A percentile compares a stretch with the other conserved stretches of the same genome.
Conservation (phyloP, 164 flowering plant genomes). For the Hamamelis virginiana region DNA sequence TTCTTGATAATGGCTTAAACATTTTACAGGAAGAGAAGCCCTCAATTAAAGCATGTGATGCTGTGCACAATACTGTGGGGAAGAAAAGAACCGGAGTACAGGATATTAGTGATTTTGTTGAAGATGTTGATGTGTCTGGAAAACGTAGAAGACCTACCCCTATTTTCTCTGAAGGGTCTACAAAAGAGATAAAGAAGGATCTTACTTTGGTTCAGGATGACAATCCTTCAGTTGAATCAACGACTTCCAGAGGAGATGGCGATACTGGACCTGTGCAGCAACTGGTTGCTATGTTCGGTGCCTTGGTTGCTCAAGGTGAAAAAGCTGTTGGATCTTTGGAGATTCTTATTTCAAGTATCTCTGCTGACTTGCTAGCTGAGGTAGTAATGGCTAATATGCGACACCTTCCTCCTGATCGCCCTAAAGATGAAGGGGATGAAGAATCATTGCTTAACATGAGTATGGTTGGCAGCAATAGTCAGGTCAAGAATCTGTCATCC, state of each 20-base stretch:
- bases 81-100: constrained; percentile 58
- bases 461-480: constrained; percentile 35
- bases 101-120: constrained; percentile 32
- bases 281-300: constrained; percentile 93
- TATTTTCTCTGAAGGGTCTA: constrained; percentile 36
- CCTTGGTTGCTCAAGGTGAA: constrained; percentile 97
- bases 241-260: constrained; percentile 31
- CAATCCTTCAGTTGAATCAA: constrained; percentile 23
- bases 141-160: constrained; percentile 59
- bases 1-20: constrained; percentile 11
- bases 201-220: constrained; percentile 20
- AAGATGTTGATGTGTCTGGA: constrained; percentile 43
- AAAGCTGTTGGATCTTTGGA: constrained; percentile 70
- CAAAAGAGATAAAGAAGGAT: constrained; percentile 27
- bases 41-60: constrained; percentile 27
- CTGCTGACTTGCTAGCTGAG: constrained; percentile 92
- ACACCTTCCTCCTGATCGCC: constrained; percentile 56
- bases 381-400: constrained; percentile 89
- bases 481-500: constrained; percentile 44
- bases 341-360: constrained; percentile 88
- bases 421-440: constrained; percentile 55
- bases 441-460: constrained; percentile 29
- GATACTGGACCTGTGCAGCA: constrained; percentile 84
- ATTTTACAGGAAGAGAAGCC: constrained; percentile 61
- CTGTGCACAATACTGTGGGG: constrained; percentile 26